Percentiles rank a stretch among this genome's conserved stretches.
Evolutionary conservation across 2,329 filamentous ascomycete genomes (phyloP).

Genomic region (Diaporthe vaccinii): DNA sequence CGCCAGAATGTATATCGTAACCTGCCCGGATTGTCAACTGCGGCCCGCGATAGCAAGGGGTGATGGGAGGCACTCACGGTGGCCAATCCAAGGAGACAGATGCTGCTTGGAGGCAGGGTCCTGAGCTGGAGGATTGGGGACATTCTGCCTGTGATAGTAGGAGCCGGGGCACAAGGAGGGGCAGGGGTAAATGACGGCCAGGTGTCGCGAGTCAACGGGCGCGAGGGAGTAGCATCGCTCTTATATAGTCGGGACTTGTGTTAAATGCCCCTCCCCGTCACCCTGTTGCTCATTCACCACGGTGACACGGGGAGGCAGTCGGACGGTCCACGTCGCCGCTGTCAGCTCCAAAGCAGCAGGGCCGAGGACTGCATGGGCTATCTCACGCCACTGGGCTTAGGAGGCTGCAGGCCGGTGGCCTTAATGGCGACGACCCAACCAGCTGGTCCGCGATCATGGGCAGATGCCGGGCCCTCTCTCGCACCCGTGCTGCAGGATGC

Average conservation of each 20-base stretch:
- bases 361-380: slow-evolving; percentile 19
- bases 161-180: neutral
- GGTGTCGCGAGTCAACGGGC: neutral
- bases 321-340: neutral
- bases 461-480: neutral
- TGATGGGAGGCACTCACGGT: slow-evolving; percentile 12
- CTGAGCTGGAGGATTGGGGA: slow-evolving; percentile 15
- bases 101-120: slow-evolving; percentile 9
- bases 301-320: slow-evolving; percentile 8
- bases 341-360: slow-evolving; percentile 12
- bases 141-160: neutral
- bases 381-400: slow-evolving; percentile 20
- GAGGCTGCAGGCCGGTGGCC: slow-evolving; percentile 1
- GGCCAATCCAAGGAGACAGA: slow-evolving; percentile 34
- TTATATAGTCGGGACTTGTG: neutral
- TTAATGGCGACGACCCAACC: neutral
- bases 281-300: neutral
- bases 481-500: neutral
- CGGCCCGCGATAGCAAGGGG: neutral
- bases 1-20: slow-evolving; percentile 9
- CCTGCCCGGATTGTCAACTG: slow-evolving; percentile 3
- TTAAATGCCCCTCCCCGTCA: neutral
- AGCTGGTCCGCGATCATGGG: neutral
- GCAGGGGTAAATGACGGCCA: neutral
- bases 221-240: neutral